A percentile compares a stretch with the other conserved stretches of the same genome.
Evolutionary conservation across 2,329 filamentous ascomycete genomes (phyloP).

Genomic region (Fusarium sp.): DNA sequence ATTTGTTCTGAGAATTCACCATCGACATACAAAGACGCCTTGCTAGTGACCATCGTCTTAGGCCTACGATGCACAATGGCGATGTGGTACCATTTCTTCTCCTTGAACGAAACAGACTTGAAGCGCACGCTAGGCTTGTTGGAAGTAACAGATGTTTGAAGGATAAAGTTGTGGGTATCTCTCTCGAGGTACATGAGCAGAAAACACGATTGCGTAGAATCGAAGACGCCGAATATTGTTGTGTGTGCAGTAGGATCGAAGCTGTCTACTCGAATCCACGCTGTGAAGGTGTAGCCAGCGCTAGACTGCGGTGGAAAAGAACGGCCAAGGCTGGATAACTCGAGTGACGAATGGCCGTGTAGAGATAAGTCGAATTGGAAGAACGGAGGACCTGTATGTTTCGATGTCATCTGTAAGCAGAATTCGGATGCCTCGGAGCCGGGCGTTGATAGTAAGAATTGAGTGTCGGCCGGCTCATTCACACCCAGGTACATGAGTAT

Average conservation of each 20-base stretch:
- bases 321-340: slow-evolving; percentile 85
- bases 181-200: slow-evolving; percentile 93
- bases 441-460: slow-evolving; percentile 71
- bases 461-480: slow-evolving; percentile 82
- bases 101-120: slow-evolving; percentile 81
- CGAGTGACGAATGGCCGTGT: slow-evolving; percentile 89
- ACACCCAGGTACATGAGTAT: slow-evolving; percentile 80
- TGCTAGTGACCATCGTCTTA: slow-evolving; percentile 79
- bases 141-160: slow-evolving; percentile 93
- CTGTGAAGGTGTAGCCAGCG: slow-evolving; percentile 88
- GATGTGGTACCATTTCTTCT: slow-evolving; percentile 91
- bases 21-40: slow-evolving; percentile 89
- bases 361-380: slow-evolving; percentile 94
- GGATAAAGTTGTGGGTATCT: slow-evolving; percentile 91
- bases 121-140: slow-evolving; percentile 91
- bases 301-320: slow-evolving; percentile 83
- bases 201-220: slow-evolving; percentile 92
- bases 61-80: slow-evolving; percentile 85
- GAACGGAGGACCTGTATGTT: slow-evolving; percentile 81
- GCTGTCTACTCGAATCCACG: slow-evolving; percentile 88
- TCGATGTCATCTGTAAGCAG: slow-evolving; percentile 76
- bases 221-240: slow-evolving; percentile 95
- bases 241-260: slow-evolving; percentile 90
- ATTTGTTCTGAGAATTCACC: slow-evolving; percentile 94
- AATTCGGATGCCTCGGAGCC: slow-evolving; percentile 72